Evolutionary conservation across 2,329 filamentous ascomycete species (phyloP).

Genomic region (Didymella segeticola): DNA sequence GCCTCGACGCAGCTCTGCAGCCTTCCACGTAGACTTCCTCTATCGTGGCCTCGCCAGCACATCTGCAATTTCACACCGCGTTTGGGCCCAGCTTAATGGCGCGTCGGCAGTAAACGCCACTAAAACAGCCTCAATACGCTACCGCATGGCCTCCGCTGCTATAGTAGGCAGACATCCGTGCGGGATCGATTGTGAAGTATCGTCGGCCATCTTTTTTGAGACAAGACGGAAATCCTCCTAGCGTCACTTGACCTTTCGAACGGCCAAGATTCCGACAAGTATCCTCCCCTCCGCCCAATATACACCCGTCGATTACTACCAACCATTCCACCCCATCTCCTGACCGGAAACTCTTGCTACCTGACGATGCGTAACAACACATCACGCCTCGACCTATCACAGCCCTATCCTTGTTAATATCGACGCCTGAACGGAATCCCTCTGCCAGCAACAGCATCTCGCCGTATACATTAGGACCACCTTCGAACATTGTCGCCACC

Average conservation of each 20-base stretch:
- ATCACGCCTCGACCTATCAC: constrained; percentile 6
- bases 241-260: constrained; percentile 39
- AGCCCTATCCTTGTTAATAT: constrained; percentile 12
- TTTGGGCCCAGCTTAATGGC: constrained; percentile 19
- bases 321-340: constrained; percentile 12
- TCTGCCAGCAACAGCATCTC: neutral
- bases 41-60: constrained; percentile 30
- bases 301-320: constrained; percentile 18
- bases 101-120: constrained; percentile 23
- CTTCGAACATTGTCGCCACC: neutral
- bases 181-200: constrained; percentile 33
- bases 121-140: constrained; percentile 27
- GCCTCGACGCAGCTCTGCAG: constrained; percentile 25
- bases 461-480: neutral
- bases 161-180: constrained; percentile 25
- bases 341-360: constrained; percentile 14
- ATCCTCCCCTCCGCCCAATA: constrained; percentile 11
- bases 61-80: constrained; percentile 22
- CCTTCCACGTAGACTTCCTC: constrained; percentile 28
- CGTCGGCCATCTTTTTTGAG: constrained; percentile 27
- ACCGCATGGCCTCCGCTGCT: constrained; percentile 28
- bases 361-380: constrained; percentile 17
- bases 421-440: neutral
- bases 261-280: constrained; percentile 9
- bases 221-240: constrained; percentile 32